phyloP scores from a whole-genome alignment of 2,329 filamentous ascomycete genomes.

The Talaromyces amestolkiae region DNA sequence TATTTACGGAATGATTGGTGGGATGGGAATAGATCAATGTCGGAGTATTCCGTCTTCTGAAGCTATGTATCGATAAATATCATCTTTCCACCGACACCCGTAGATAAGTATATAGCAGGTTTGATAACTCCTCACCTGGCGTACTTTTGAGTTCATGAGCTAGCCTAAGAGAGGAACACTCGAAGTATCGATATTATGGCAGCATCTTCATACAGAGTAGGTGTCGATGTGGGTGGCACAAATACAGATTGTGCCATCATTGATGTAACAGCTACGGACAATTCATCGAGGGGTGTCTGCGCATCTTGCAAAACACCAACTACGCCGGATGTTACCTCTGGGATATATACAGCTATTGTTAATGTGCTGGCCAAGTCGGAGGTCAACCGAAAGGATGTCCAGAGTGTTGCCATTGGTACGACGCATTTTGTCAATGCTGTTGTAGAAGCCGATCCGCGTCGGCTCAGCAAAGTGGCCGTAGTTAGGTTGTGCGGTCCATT shows the following conservation, averaged over 20 bases:
- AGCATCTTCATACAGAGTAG: constrained; percentile 41
- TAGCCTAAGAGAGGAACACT: not conserved
- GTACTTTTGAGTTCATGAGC: not conserved
- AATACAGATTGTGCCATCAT: constrained; percentile 49
- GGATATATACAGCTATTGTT: constrained; percentile 49
- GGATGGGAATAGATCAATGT: not conserved
- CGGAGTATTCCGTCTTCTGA: not conserved
- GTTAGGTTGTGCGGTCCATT: constrained; percentile 40
- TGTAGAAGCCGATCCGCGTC: constrained; percentile 46
- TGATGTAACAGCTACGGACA: constrained; percentile 38
- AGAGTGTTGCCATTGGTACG: constrained; percentile 52
- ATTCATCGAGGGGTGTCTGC: constrained; percentile 34
- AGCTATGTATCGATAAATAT: constrained; percentile 5
- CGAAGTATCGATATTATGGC: not conserved
- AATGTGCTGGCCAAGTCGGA: constrained; percentile 42
- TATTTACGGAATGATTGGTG: constrained; percentile 2
- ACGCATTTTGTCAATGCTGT: constrained; percentile 52
- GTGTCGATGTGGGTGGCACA: constrained; percentile 41
- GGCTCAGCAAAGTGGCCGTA: constrained; percentile 48
- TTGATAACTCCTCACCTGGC: not conserved
- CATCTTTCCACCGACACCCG: not conserved
- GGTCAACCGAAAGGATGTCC: constrained; percentile 40
- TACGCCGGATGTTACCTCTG: constrained; percentile 51
- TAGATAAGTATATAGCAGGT: constrained; percentile 8
- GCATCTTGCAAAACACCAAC: constrained; percentile 52